Conservation (phyloP, 1,139 yeast genomes). For the Kodamaea ohmeri region DNA sequence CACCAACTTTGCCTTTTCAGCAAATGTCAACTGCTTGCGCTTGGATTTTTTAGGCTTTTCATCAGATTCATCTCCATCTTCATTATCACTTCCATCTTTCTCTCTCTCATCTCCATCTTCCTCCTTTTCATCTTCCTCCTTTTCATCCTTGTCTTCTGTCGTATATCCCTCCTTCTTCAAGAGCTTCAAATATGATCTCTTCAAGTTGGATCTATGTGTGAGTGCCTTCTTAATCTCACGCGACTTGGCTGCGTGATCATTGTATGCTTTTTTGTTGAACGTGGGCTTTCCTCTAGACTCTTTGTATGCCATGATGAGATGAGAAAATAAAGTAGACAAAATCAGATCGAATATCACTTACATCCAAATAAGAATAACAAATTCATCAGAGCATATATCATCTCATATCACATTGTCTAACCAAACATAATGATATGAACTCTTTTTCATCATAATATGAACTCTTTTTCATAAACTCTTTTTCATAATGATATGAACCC, state of each 20-base stretch:
- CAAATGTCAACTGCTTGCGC: constrained; percentile 27
- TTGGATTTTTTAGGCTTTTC: constrained; percentile 2
- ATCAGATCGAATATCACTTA: no score
- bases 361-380: no score
- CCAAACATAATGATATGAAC: no score
- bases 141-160: constrained; percentile 8
- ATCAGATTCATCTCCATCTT: constrained; percentile 15
- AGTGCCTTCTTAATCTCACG: constrained; percentile 73
- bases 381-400: no score
- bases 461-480: no score
- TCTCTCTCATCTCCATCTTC: constrained; percentile 5
- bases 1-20: constrained; percentile 48
- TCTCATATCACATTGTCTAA: no score
- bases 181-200: constrained; percentile 78
- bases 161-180: constrained; percentile 69
- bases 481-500: no score
- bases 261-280: constrained; percentile 22
- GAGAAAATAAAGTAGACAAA: neutral
- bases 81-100: constrained; percentile 22
- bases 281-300: constrained; percentile 2
- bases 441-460: no score
- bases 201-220: constrained; percentile 76
- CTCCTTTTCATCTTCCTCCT: constrained; percentile 5
- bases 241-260: constrained; percentile 42
- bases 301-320: constrained; percentile 2